Evolutionary conservation across 331 rosid species (phyloP), one percentile per base, ranked within the genome.

Genomic region (Phaseolus coccineus): DNA sequence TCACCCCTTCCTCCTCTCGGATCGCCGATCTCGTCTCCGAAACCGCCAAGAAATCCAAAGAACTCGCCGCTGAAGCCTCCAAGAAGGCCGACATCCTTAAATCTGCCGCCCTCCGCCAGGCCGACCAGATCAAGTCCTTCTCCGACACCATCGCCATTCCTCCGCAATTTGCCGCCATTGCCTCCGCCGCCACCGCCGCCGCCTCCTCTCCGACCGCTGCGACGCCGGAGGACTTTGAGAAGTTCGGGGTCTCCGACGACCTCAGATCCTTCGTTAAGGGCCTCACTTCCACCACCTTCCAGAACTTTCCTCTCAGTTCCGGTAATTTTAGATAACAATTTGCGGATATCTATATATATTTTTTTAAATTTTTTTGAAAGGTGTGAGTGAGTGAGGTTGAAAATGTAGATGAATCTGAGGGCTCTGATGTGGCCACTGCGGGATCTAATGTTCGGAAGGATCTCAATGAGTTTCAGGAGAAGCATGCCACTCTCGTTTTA

Each of bases 401-500:
- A 52, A 75, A 76, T 84, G 86, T 40, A 96, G 99, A 93, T 80
- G 97, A 80, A 71, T 33, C 89, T 25, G 94, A 87, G 85, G 89
- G 69, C 61, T 79, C 93, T 55, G 95, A 93, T 68, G 89, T 73
- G 52, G 61, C 90, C 1, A 75, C 93, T 27, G 83, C 89, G 72
- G 84, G 78, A 10, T 87, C 97, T 76, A 96, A 96, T 85, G 95
- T 96, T 61, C 81, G 99, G 33, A 93, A 91, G 81, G 99, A 96
- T 90, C 98, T 93, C 82, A 90, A 90, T 65, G 98, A 91, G 81
- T 96, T 97, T 90, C 99, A 96, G 84, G 99, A 96, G 89, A 88
- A 87, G 58, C 99, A 96, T 84, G 99, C 99, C 25, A 96, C 88
- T 69, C 81, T 96, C 71, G 96, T 96, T 78, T 89, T 96, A 77